Conservation (phyloP, 495 filamentous ascomycete species). For the Penicillium angulare region DNA sequence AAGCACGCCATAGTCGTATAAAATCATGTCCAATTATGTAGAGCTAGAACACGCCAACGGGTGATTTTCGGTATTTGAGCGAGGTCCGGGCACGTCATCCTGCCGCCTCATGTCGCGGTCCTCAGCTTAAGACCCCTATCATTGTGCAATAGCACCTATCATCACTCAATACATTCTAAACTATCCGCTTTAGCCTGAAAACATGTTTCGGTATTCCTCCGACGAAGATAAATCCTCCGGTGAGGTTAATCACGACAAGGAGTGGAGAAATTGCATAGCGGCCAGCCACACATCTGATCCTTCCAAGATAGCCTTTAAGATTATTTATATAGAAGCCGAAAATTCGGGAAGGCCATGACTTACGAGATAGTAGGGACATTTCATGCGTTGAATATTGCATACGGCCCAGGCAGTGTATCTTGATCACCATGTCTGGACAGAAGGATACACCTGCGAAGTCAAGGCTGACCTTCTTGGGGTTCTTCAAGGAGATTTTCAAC, state of each 20-base stretch:
- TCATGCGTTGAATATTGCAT: background rate
- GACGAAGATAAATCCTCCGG: background rate
- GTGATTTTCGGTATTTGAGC: background rate
- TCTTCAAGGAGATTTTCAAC: constrained; percentile 48
- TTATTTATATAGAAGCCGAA: background rate
- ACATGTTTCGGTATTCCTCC: background rate
- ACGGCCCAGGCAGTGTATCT: background rate
- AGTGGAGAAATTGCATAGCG: constrained; percentile 17
- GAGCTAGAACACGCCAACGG: too few species aligned
- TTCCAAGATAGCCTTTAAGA: background rate
- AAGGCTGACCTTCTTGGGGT: constrained; percentile 21
- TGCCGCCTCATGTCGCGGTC: background rate
- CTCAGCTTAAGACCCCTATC: constrained; percentile 2
- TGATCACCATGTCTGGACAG: constrained; percentile 16
- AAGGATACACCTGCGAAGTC: constrained; percentile 12
- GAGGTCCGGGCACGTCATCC: constrained; percentile 27
- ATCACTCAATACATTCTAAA: background rate
- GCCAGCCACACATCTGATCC: background rate
- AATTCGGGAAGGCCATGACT: background rate
- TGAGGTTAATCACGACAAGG: constrained; percentile 15
- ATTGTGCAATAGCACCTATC: constrained; percentile 4
- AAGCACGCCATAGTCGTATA: background rate
- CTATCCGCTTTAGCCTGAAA: background rate
- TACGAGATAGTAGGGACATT: background rate
- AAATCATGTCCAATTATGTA: background rate